Conservation (phyloP, 192 early-diverging fungal genomes). For the Dispira parvispora region DNA sequence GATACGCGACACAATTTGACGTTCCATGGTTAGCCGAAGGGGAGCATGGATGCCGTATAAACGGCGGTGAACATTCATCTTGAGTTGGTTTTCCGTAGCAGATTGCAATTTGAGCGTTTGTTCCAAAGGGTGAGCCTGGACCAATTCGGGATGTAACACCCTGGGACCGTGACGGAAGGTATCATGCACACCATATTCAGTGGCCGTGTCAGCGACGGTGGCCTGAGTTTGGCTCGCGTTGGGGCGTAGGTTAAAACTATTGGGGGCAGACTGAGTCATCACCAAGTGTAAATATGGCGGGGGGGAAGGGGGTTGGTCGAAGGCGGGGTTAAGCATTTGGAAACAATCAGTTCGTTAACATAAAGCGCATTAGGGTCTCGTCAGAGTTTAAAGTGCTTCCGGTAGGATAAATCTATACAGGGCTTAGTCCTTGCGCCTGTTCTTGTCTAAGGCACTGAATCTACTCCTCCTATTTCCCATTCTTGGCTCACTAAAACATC, state of each 20-base stretch:
- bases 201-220: conserved; percentile 5
- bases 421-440: too few species aligned
- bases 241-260: neutral
- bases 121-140: conserved; percentile 65
- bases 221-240: neutral
- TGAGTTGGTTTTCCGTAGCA: conserved; percentile 61
- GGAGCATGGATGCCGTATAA: conserved; percentile 84
- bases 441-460: too few species aligned
- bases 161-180: conserved; percentile 57
- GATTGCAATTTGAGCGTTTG: conserved; percentile 60
- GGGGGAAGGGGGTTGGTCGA: too few species aligned
- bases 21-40: conserved; percentile 84
- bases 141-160: conserved; percentile 42
- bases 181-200: conserved; percentile 66
- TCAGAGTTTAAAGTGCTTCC: too few species aligned
- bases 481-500: too few species aligned
- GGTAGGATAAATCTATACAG: too few species aligned
- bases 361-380: too few species aligned
- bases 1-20: conserved; percentile 36
- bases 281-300: too few species aligned
- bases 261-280: too few species aligned
- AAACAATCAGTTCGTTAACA: too few species aligned
- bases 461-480: too few species aligned
- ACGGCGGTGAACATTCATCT: conserved; percentile 62
- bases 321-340: too few species aligned